Percentiles rank a stretch among this genome's conserved stretches.
These are phyloP conservation scores for Lactarius trivialis DNA, from an alignment of 768 basidiomycete species.

Conservation along the genomic window DNA sequence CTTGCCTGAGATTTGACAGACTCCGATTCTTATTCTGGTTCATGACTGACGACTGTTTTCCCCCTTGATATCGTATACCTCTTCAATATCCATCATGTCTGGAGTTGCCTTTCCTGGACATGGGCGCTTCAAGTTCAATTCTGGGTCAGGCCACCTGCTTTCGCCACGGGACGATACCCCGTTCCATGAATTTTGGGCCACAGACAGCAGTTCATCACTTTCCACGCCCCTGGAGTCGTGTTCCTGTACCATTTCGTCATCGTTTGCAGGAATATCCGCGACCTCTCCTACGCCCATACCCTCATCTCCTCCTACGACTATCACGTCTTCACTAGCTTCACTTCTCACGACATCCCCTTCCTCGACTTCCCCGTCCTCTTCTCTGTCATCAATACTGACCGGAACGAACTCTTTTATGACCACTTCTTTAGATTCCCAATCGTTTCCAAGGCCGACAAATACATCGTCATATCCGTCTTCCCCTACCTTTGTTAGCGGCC, in stretches of 20 bases:
- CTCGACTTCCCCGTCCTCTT: neutral
- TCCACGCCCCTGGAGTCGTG: slow-evolving; percentile 7
- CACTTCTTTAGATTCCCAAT: slow-evolving; percentile 1
- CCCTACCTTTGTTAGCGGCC: slow-evolving; percentile 19
- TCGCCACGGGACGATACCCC: neutral
- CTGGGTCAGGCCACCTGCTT: neutral
- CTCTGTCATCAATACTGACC: neutral
- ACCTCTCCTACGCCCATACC: neutral
- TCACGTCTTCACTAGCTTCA: neutral
- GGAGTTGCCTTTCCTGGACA: neutral
- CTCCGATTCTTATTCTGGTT: neutral
- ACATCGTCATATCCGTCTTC: slow-evolving; percentile 13
- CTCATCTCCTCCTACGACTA: neutral
- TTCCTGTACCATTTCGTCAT: neutral
- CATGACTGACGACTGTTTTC: neutral
- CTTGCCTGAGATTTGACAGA: neutral
- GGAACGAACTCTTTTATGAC: slow-evolving; percentile 16
- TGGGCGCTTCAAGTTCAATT: slow-evolving; percentile 16
- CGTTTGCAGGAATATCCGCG: neutral
- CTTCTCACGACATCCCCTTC: slow-evolving; percentile 9
- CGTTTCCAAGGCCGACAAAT: slow-evolving; percentile 5
- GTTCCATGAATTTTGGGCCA: slow-evolving; percentile 1
- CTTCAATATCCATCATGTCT: neutral
- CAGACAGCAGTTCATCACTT: neutral
- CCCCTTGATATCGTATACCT: neutral